Evolutionary conservation across 169 alveolate genomes (phyloP), one percentile per base, ranked within the genome.

Genomic region (Babesia ovata): DNA sequence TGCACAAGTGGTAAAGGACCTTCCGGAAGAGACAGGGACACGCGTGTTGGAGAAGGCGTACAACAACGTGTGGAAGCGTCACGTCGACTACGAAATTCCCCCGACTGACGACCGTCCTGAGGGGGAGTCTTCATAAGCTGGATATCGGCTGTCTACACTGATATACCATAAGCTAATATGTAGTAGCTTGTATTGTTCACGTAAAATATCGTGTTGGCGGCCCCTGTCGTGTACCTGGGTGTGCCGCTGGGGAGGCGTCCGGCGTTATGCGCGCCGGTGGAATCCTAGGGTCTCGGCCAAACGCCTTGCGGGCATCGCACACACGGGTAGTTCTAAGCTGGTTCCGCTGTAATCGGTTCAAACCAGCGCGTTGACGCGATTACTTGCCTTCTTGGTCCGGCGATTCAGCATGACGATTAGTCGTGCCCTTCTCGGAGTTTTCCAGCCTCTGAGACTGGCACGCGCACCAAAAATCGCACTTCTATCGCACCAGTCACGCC

Each of bases 51-150:
- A 79, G 75, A 36, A 50, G 48, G 77, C 82, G 0, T 65, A 60
- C 58, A 70, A 46, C 24, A 79, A 69, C 70, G 62, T 70, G 39
- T 79, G 87, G 87, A 70, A 59, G 42, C 50, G 79, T 8, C 81
- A 79, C 48, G 28, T 79, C 0, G 67, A 79, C 3, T 79, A 79
- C 72, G 59, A 79, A n/a, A 16, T 66, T 24, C 62, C 72, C 0
- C 19, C 73, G 16, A 3, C 16, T 19, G 73, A 63, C 9, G 53
- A n/a, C 17, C 21, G 49, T 9, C 22, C 61, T 4, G 45, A 24
- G 26, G 60, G 10, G 39, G 39, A 6, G 39, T 33, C 39, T 6
- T 33, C 39, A 33, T 33, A 33, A 33, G 39, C 39, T 2, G 39
- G 6, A 33, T 2, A 33, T 6, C 2, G 6, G 6, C 6, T 33